Base-by-base conservation (phyloP, 179 eudicot genomes). In the Drosera spatulata region DNA sequence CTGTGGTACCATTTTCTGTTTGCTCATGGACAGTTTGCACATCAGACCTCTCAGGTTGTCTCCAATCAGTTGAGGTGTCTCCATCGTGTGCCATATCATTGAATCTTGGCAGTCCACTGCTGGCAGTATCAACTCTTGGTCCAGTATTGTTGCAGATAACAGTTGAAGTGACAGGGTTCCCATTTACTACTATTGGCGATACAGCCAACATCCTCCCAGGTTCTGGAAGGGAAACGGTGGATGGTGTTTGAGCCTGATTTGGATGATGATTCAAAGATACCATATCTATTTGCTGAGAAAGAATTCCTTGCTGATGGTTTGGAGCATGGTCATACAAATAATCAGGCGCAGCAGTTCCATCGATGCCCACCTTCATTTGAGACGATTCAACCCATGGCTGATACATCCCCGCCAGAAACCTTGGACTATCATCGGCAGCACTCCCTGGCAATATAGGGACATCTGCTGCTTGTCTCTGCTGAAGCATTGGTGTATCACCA, bases 331-430 rank as follows among this genome's bases (percentile, higher is more conserved):
- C 64, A 65, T 69, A 77, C 42, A 79, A 59, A 72, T 73, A 70
- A 41, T 85, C 94, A 41, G 83, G 83, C 52, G 62, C 14, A 51
- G 68, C 45, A 58, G 79, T 51, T 53, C 79, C 91, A 62, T 86
- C 84, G 63, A 63, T 56, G 54, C 66, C 91, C 43, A 62, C 54
- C 73, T 63, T 66, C 69, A 70, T 80, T 39, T 77, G 78, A 12
- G 91, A 71, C 22, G 88, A 66, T 12, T 88, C 96, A 52, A 64
- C 75, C 86, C 80, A 81, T 66, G 80, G 33, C 68, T 80, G 88
- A 77, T 80, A 87, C 65, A 61, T 62, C 56, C 93, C 97, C 56
- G 74, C 53, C 42, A 58, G 61, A 44, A 81, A 62, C 63, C 87
- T 75, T 10, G 93, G 89, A 74, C 79, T 81, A 47, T 71, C 71